Conservation (phyloP, 2,329 filamentous ascomycete genomes). For the Pseudogymnoascus sp. region DNA sequence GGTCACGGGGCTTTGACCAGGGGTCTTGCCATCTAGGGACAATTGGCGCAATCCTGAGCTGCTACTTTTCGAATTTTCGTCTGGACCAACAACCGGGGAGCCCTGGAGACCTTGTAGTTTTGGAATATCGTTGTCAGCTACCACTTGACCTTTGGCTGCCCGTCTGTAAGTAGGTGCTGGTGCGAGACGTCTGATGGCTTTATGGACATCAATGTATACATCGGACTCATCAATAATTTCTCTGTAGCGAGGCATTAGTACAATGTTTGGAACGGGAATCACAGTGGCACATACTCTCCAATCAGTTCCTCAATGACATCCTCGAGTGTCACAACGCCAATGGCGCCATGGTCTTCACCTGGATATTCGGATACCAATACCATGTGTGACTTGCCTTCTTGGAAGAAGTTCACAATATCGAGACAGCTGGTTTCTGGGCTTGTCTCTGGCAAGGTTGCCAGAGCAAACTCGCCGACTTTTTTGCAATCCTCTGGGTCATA, state of each 20-base stretch:
- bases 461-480: constrained; percentile 78
- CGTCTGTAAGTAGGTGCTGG: constrained; percentile 44
- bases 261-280: not conserved
- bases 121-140: constrained; percentile 36
- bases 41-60: constrained; percentile 26
- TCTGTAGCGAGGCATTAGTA: constrained; percentile 37
- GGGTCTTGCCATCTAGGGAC: not conserved
- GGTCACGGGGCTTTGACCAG: constrained; percentile 14
- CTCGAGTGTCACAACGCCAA: constrained; percentile 91
- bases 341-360: constrained; percentile 80
- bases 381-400: constrained; percentile 99
- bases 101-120: constrained; percentile 18
- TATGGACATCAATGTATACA: constrained; percentile 96
- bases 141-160: constrained; percentile 38
- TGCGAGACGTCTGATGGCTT: constrained; percentile 82
- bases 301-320: constrained; percentile 98
- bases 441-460: constrained; percentile 92
- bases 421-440: constrained; percentile 91
- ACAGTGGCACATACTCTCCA: constrained; percentile 63
- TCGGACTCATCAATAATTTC: constrained; percentile 99
- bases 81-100: constrained; percentile 8
- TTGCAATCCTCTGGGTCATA: constrained; percentile 93
- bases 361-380: constrained; percentile 85
- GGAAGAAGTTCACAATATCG: constrained; percentile 99
- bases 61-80: constrained; percentile 18